Evolutionary conservation across 1,284 basidiomycete species (phyloP).

Genomic region (Naganishia sp.): DNA sequence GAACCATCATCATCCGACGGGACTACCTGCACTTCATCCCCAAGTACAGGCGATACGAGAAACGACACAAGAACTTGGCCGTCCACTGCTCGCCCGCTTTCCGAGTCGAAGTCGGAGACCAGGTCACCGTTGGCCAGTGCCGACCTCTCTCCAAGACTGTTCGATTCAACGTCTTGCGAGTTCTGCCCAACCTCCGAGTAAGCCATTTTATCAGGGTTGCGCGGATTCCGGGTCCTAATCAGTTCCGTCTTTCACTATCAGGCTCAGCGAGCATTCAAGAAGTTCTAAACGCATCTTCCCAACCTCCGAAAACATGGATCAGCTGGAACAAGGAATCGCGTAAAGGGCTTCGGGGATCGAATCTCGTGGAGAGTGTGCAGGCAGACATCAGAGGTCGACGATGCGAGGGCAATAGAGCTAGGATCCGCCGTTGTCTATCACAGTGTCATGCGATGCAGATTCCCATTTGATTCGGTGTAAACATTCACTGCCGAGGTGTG

Average conservation of each 20-base stretch:
- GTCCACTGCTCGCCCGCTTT: constrained; percentile 97
- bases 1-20: constrained; percentile 95
- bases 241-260: constrained; percentile 71
- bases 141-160: constrained; percentile 99
- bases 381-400: neutral
- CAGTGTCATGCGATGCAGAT: constrained; percentile 9
- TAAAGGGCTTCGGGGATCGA: constrained; percentile 18
- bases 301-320: constrained; percentile 7
- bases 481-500: too few relatives aligned
- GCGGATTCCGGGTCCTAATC: neutral
- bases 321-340: constrained; percentile 15
- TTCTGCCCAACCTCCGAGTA: constrained; percentile 23
- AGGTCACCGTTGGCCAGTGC: constrained; percentile 98
- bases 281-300: constrained; percentile 67
- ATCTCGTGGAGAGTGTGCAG: neutral
- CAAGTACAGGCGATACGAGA: constrained; percentile 98
- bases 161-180: constrained; percentile 86
- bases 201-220: neutral
- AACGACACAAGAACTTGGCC: constrained; percentile 97
- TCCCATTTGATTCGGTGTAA: constrained; percentile 10
- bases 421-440: constrained; percentile 15
- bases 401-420: constrained; percentile 10
- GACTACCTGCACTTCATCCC: constrained; percentile 97
- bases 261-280: constrained; percentile 82
- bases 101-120: constrained; percentile 91